Evolutionary conservation across 495 filamentous ascomycete species (phyloP), one percentile per base, ranked within the genome.

Genomic region (Lophium mytilinum): DNA sequence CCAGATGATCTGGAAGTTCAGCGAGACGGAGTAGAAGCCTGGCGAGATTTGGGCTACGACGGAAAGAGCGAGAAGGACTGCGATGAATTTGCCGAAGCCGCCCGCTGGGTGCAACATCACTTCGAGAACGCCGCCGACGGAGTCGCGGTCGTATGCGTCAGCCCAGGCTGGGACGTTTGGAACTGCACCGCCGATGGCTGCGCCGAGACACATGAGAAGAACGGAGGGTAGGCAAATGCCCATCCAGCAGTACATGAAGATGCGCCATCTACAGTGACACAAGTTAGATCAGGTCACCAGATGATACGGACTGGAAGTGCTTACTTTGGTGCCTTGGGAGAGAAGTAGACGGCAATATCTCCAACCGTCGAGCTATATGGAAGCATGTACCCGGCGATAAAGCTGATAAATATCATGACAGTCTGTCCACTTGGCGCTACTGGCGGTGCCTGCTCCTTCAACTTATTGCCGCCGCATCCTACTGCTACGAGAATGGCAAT

Each of bases 81-180:
- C 71, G 1, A 81, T 69, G 61, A 83, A 82, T 60, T 77, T 77
- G 8, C 79, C 80, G 61, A 83, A 83, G 0, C 75, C 77, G 11
- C 76, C 77, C 3, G 73, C 72, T 9, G 75, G 75, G 4, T 69
- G 64, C 5, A 82, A 65, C 70, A 83, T 80, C 4, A 78, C 78
- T 1, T 72, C 79, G 19, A 83, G 68, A 9, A 81, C 75, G 33
- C 80, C 80, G 51, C 77, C 77, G 5, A 78, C 76, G 4, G 75
- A 71, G 18, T 73, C 73, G 14, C 61, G 46, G 9, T 72, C 66
- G 64, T 77, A 81, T 35, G 70, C 79, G 6, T 55, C 70, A 43
- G 67, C 62, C 80, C 75, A 82, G 47, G 50, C 1, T 4, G 43
- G 35, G 10, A 57, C 24, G 49, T 66, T 18, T 40, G 65, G 60